Conservation (phyloP, 139 green algal species). For the Volvox africanus region DNA sequence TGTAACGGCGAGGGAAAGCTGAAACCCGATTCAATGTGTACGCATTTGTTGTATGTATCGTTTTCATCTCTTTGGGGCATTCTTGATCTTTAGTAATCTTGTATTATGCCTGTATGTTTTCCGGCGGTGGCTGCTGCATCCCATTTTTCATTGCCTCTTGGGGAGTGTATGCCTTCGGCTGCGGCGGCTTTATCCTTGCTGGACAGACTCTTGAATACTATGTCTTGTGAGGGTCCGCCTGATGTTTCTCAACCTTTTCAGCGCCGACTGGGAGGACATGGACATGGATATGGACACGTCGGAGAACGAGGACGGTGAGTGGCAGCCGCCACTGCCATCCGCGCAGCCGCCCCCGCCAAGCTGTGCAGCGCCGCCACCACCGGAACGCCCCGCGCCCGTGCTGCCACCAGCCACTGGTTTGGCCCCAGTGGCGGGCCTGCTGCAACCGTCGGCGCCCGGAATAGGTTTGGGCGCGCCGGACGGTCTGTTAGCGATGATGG, state of each 20-base stretch:
- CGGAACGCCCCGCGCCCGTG: not conserved
- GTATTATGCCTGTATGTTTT: no score
- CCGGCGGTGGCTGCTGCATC: no score
- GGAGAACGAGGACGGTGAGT: not conserved
- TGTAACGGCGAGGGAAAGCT: no score
- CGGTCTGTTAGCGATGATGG: not conserved
- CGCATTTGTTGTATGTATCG: no score
- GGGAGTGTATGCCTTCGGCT: no score
- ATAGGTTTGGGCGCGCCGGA: not conserved
- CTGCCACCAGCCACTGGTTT: not conserved
- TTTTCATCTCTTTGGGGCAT: no score
- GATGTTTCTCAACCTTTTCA: not conserved
- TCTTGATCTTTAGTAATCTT: no score
- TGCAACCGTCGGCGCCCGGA: not conserved
- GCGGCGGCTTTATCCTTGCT: no score
- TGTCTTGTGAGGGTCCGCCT: no score
- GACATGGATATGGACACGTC: slow-evolving; percentile 35
- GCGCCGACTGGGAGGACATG: slow-evolving; percentile 23
- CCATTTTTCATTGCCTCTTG: no score
- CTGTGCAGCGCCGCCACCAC: not conserved
- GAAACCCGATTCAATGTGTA: no score
- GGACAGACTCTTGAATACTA: no score
- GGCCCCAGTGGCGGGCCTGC: not conserved
- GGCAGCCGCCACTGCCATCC: slow-evolving; percentile 12
- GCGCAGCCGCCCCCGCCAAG: not conserved